Conservation (phyloP, 2,329 filamentous ascomycete species). For the Aspergillus fumigatiaffinis region DNA sequence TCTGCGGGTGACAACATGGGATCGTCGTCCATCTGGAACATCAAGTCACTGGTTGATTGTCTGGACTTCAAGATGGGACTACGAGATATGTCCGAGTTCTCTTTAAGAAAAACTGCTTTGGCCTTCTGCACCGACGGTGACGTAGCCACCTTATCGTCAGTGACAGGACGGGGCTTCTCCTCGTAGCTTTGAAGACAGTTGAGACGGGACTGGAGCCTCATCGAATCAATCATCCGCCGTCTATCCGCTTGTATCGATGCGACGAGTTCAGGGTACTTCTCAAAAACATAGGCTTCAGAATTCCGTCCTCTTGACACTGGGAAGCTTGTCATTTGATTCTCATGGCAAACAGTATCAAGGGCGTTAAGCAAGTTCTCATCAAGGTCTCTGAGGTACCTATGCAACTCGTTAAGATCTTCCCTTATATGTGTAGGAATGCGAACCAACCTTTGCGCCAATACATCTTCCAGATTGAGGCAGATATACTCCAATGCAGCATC, state of each 20-base stretch:
- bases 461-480: slow-evolving; percentile 82
- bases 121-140: slow-evolving; percentile 43
- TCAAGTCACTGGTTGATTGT: slow-evolving; percentile 69
- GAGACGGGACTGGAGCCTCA: slow-evolving; percentile 63
- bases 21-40: slow-evolving; percentile 93
- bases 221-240: slow-evolving; percentile 68
- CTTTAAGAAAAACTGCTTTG: slow-evolving; percentile 41
- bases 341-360: slow-evolving; percentile 72
- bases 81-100: slow-evolving; percentile 45
- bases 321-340: slow-evolving; percentile 74
- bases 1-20: slow-evolving; percentile 21
- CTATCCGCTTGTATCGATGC: slow-evolving; percentile 39
- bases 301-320: slow-evolving; percentile 74
- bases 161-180: slow-evolving; percentile 57
- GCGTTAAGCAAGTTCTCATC: slow-evolving; percentile 79
- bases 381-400: slow-evolving; percentile 71
- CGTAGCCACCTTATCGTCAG: slow-evolving; percentile 58
- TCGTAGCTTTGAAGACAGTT: slow-evolving; percentile 66
- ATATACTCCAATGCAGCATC: slow-evolving; percentile 85
- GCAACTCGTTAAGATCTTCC: slow-evolving; percentile 11
- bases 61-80: slow-evolving; percentile 67
- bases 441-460: slow-evolving; percentile 76
- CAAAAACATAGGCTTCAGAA: slow-evolving; percentile 53
- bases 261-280: slow-evolving; percentile 44
- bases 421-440: neutral